A percentile compares a stretch with the other conserved stretches of the same genome.
Evolutionary conservation across 176 grass and related monocot genomes (phyloP).

Genomic region (Bromus sterilis): DNA sequence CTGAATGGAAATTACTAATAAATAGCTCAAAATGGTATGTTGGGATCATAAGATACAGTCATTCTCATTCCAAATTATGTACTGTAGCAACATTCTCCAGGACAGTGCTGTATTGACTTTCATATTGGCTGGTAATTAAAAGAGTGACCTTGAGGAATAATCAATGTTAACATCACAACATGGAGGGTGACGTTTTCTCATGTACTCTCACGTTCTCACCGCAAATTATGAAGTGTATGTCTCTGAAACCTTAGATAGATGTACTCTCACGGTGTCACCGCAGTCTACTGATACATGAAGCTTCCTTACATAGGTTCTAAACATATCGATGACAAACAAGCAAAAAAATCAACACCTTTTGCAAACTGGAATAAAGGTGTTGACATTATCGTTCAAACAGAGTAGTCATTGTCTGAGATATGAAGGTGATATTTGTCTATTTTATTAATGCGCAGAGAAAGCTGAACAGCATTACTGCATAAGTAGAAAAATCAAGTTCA

Average conservation of each 20-base stretch:
- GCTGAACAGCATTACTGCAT: slow-evolving; percentile 3
- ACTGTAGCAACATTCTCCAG: neutral
- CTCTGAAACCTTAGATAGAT: neutral
- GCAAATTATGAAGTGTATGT: neutral
- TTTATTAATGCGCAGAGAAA: neutral
- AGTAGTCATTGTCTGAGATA: neutral
- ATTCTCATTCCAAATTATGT: neutral
- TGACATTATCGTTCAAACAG: neutral
- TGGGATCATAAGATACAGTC: neutral
- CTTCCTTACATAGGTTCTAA: neutral
- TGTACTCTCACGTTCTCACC: no score
- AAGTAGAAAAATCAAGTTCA: slow-evolving; percentile 15
- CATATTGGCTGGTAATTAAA: neutral
- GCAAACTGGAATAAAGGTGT: neutral
- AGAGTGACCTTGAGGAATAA: neutral
- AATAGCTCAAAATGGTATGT: neutral
- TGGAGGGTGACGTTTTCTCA: neutral
- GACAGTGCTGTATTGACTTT: neutral
- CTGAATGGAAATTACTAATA: neutral
- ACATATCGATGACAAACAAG: neutral
- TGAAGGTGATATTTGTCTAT: neutral
- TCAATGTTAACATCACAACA: neutral
- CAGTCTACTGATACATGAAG: neutral
- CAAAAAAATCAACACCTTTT: neutral
- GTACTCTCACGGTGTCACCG: neutral